Percentiles rank a stretch among this genome's conserved stretches.
Evolutionary conservation across 2,329 filamentous ascomycete species (phyloP).

Genomic region (Claviceps pazoutovae): DNA sequence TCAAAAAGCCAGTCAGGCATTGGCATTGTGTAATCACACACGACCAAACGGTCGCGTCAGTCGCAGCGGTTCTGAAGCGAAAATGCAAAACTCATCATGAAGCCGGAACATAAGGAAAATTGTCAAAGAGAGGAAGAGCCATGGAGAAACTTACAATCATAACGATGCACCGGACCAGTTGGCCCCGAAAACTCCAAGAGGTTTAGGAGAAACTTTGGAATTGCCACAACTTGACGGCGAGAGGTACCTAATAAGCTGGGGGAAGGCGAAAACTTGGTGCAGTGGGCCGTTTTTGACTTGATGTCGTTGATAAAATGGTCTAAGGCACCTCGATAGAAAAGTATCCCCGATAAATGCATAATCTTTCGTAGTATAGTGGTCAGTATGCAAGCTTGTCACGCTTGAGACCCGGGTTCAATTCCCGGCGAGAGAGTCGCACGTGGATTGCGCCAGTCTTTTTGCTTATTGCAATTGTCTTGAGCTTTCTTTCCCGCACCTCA

Average conservation of each 20-base stretch:
- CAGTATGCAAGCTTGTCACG: slow-evolving; percentile 4
- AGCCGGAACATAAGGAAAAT: slow-evolving; percentile 3
- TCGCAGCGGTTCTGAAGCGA: slow-evolving; percentile 38
- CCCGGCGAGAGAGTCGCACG: neutral
- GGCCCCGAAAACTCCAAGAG: neutral
- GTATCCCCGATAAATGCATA: neutral
- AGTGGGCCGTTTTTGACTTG: neutral
- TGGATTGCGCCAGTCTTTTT: neutral
- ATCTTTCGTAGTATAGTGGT: slow-evolving; percentile 4
- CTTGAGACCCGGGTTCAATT: slow-evolving; percentile 4
- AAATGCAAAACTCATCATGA: slow-evolving; percentile 29
- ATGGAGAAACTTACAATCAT: slow-evolving; percentile 24
- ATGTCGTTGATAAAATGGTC: neutral
- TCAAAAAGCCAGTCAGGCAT: slow-evolving; percentile 18
- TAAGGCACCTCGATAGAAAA: neutral
- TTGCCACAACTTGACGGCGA: neutral
- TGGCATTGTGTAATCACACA: slow-evolving; percentile 29
- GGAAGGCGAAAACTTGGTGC: neutral
- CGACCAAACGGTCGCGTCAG: slow-evolving; percentile 29
- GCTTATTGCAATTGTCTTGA: neutral
- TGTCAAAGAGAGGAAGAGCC: neutral
- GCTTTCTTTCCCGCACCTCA: neutral
- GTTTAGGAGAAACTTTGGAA: neutral
- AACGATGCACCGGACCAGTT: slow-evolving; percentile 10
- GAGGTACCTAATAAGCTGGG: no score